Evolutionary conservation across 441 rosid genomes (phyloP), one percentile per base, ranked within the genome.

Genomic region (Hypseocharis bilobata): DNA sequence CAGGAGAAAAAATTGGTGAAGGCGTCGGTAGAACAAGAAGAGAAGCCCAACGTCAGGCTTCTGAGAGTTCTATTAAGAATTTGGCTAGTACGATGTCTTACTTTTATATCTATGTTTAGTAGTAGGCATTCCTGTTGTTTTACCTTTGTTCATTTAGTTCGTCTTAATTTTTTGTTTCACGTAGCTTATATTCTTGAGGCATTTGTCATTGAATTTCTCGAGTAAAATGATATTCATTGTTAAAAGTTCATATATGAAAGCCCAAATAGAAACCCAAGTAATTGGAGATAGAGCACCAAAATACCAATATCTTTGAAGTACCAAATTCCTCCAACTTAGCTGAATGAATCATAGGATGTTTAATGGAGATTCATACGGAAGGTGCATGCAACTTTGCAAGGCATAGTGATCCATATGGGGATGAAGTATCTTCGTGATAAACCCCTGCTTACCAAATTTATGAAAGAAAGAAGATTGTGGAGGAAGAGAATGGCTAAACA

Each of bases 21-120:
- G 97, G 91, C 63, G 75, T 78, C 70, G 96, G 97, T 57, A 86
- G 83, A 77, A 83, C 96, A 42, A 91, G 96, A 81, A 81, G 89
- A 79, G 95, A 91, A 83, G 96, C 98, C 36, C 89, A 80, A 69
- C 77, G 66, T 34, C 85, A 78, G 72, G 96, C 98, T 20, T 92
- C 99, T 52, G 96, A 86, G 74, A 79, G 56, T 81, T 91, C 92
- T 64, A 70, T 94, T 25, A 84, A 85, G 71, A 73, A 80, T 59
- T 83, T 91, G 70, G 95, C 99, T 56, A 72, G 99, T 94, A 74
- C 78, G 86, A 72, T 69, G 0, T 71, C 52, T 55, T 74, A 20
- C 36, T 63, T 40, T 60, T 16, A 22, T 22, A 8, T 66, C 27
- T 38, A 45, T 42, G 6, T 11, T 10, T 13, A 13, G 45, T 40